These are phyloP conservation scores for Chloris gayana DNA, from an alignment of 176 grass and related monocot genomes.

Conservation along the genomic window DNA sequence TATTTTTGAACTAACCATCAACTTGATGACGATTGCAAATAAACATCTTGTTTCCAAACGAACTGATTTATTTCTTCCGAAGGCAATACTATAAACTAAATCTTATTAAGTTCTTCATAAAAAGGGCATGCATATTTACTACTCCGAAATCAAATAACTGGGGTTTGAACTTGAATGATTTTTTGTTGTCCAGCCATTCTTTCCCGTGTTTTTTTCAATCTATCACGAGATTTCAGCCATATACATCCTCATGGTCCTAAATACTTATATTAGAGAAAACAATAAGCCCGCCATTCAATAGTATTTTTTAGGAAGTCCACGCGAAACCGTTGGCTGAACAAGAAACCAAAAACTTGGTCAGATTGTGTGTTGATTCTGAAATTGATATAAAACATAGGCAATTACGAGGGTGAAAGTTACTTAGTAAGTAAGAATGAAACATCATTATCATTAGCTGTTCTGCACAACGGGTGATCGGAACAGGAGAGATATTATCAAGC, in stretches of 20 bases:
- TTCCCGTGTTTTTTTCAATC: too few species aligned
- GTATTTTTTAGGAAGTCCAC: neutral
- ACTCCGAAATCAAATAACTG: too few species aligned
- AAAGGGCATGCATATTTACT: neutral
- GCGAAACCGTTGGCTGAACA: neutral
- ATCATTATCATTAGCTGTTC: slow-evolving; percentile 6
- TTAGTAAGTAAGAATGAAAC: neutral
- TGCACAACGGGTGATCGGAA: neutral
- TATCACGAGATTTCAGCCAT: too few species aligned
- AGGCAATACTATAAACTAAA: too few species aligned
- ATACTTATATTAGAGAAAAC: neutral
- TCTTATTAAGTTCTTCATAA: too few species aligned
- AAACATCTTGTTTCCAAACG: too few species aligned
- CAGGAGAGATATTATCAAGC: neutral
- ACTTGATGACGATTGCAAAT: too few species aligned
- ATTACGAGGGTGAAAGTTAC: neutral
- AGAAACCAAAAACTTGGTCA: slow-evolving; percentile 5
- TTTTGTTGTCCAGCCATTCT: too few species aligned
- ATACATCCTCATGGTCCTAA: too few species aligned
- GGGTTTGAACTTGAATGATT: too few species aligned
- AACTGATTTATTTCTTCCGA: too few species aligned
- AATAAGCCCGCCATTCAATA: neutral
- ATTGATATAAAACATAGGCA: neutral
- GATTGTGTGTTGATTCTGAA: neutral
- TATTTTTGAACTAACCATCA: too few species aligned